These are phyloP conservation scores for Jaltomata sinuosa DNA, from an alignment of 257 asterid genomes.

Conservation along the genomic window DNA sequence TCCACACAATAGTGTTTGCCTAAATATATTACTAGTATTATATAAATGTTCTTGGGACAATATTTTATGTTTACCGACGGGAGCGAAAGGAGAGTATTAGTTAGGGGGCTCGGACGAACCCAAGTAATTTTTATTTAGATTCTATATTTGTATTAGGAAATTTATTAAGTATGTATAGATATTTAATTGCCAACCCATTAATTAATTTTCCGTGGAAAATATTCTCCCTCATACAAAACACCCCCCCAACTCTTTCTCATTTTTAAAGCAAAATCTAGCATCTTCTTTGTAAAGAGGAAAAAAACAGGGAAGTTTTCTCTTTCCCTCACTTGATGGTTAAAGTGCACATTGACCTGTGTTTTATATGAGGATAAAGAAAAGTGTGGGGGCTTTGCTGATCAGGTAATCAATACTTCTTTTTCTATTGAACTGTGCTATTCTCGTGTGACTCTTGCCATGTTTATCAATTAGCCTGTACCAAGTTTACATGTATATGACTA, in stretches of 20 bases:
- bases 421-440: neutral
- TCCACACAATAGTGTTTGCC: too few species aligned
- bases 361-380: neutral
- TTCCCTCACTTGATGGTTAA: neutral
- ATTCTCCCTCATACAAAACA: neutral
- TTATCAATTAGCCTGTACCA: neutral
- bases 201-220: neutral
- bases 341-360: constrained; percentile 4
- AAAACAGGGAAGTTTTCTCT: neutral
- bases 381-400: neutral
- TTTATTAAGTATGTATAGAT: neutral
- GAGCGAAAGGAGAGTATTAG: neutral
- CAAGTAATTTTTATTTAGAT: neutral
- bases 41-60: neutral
- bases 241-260: neutral
- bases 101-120: neutral
- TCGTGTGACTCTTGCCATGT: neutral
- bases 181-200: neutral
- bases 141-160: neutral
- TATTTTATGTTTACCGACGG: neutral
- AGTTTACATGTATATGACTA: neutral
- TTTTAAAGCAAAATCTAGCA: neutral
- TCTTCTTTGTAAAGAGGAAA: neutral
- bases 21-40: too few species aligned
- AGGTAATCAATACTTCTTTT: neutral